Evolutionary conservation across 345 rosid genomes (phyloP).

Genomic region (Abelmoschus esculentus): DNA sequence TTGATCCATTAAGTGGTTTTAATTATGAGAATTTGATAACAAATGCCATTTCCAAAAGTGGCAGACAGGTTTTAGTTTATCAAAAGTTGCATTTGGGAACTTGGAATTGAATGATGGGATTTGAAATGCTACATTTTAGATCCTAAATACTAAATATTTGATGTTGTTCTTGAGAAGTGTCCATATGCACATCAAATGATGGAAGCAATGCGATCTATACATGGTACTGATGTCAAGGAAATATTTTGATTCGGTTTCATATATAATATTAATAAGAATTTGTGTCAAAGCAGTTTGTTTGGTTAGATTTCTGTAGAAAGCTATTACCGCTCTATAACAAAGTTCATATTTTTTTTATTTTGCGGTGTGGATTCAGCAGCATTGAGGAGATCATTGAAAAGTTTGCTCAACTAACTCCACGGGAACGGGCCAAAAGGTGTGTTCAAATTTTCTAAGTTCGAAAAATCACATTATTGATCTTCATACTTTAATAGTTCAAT

Average conservation of each 20-base stretch:
- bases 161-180: neutral
- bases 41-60: neutral
- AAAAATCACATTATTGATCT: neutral
- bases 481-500: constrained; percentile 8
- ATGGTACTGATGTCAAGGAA: neutral
- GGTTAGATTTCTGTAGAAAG: neutral
- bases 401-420: constrained; percentile 69
- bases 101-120: neutral
- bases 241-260: neutral
- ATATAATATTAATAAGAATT: neutral
- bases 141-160: neutral
- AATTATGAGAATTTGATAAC: neutral
- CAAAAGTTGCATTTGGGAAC: neutral
- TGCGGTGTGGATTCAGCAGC: constrained; percentile 27
- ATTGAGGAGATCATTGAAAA: constrained; percentile 71
- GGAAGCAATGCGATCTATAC: neutral
- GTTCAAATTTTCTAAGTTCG: neutral
- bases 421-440: constrained; percentile 78
- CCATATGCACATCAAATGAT: neutral
- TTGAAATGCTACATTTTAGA: neutral
- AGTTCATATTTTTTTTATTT: neutral
- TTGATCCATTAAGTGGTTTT: neutral
- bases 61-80: neutral
- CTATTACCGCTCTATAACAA: neutral
- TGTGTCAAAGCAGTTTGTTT: neutral